Conservation (phyloP, 352 stramenopile species). For the Globisporangium polare region DNA sequence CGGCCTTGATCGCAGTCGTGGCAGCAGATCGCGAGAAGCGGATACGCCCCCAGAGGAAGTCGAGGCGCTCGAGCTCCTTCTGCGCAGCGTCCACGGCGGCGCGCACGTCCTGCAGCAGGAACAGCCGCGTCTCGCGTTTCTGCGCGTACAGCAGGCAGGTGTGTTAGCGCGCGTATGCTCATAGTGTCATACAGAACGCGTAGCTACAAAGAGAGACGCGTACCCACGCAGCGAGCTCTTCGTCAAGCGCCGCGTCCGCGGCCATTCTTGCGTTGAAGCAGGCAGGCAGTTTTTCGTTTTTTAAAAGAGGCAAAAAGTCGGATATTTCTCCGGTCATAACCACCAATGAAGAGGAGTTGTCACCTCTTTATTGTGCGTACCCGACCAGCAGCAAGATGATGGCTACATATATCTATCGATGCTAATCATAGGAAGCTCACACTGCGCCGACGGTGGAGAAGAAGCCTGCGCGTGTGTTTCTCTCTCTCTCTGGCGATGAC, state of each 20-base stretch:
- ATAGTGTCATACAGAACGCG: background rate
- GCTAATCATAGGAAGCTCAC: background rate
- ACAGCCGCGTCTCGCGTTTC: constrained; percentile 58
- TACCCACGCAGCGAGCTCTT: constrained; percentile 51
- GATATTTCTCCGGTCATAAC: no score
- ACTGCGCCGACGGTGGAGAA: background rate
- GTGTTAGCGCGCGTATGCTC: constrained; percentile 6
- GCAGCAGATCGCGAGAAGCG: constrained; percentile 46
- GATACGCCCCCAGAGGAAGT: constrained; percentile 81
- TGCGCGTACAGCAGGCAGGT: constrained; percentile 12
- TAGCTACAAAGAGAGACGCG: background rate
- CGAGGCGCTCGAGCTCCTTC: constrained; percentile 72
- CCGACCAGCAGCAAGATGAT: background rate
- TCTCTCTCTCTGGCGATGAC: constrained; percentile 12
- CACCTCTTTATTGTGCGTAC: background rate
- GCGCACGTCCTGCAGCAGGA: constrained; percentile 55
- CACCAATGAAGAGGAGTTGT: no score
- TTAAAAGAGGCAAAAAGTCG: no score
- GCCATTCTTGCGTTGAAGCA: background rate
- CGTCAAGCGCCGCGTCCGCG: constrained; percentile 13
- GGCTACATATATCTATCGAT: background rate
- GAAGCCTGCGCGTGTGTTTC: background rate
- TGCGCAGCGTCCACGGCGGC: constrained; percentile 42
- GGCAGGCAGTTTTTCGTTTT: no score
- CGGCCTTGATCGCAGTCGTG: constrained; percentile 52